Evolutionary conservation across 2,329 filamentous ascomycete species (phyloP).

Genomic region (Biscogniauxia mediterranea): DNA sequence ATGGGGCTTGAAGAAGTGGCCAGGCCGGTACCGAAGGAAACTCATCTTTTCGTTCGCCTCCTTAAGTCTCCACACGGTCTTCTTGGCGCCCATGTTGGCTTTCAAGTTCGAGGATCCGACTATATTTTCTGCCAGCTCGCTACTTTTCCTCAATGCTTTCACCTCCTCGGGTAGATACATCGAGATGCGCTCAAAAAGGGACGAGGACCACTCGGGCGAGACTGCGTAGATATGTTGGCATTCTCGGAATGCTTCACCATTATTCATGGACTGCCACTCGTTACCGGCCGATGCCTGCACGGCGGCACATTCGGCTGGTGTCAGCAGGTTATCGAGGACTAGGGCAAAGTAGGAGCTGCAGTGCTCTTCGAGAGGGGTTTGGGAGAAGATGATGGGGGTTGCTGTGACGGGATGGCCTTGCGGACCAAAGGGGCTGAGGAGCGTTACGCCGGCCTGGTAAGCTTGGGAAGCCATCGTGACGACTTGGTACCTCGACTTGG

Average conservation of each 20-base stretch:
- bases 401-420: slow-evolving; percentile 9
- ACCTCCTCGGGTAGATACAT: slow-evolving; percentile 21
- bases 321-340: slow-evolving; percentile 19
- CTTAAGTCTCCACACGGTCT: too few relatives aligned
- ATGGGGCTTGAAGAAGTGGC: too few relatives aligned
- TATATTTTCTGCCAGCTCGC: slow-evolving; percentile 19
- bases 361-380: too few relatives aligned
- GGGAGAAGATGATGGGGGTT: slow-evolving; percentile 25
- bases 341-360: too few relatives aligned
- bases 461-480: slow-evolving; percentile 18
- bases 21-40: too few relatives aligned
- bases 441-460: slow-evolving; percentile 10
- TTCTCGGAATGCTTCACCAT: slow-evolving; percentile 25
- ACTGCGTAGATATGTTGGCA: slow-evolving; percentile 26
- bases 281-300: slow-evolving; percentile 19
- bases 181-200: slow-evolving; percentile 22
- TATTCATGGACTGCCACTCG: slow-evolving; percentile 23
- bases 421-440: slow-evolving; percentile 13
- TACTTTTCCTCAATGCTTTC: slow-evolving; percentile 20
- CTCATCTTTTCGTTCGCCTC: too few relatives aligned
- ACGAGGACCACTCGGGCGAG: slow-evolving; percentile 22
- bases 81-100: slow-evolving; percentile 17
- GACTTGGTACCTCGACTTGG: neutral
- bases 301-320: slow-evolving; percentile 21
- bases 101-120: slow-evolving; percentile 24